Conservation (phyloP, 352 stramenopile genomes). For the Saprolegnia diclina region DNA sequence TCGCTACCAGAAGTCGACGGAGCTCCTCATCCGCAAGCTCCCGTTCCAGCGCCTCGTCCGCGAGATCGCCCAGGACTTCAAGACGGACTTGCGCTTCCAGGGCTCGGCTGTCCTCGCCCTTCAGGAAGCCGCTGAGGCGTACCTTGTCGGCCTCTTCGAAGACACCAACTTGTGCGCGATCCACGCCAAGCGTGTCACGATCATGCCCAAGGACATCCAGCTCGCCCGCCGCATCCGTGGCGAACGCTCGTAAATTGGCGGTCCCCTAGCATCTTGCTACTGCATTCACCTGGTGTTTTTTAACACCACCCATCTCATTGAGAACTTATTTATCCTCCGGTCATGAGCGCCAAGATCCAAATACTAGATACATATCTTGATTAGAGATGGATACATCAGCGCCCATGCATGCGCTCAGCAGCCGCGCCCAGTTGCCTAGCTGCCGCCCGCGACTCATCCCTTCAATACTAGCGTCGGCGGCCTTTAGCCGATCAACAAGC, state of each 20-base stretch:
- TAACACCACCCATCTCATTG: conserved; percentile 29
- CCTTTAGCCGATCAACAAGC: too few species aligned
- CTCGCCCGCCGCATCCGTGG: conserved; percentile 28
- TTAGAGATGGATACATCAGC: too few species aligned
- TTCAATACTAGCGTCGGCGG: too few species aligned
- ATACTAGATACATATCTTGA: neutral
- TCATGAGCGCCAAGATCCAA: neutral
- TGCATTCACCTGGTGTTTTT: conserved; percentile 30
- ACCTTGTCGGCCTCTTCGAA: conserved; percentile 63
- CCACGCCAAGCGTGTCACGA: conserved; percentile 91
- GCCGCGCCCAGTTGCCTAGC: too few species aligned
- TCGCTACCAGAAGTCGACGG: conserved; percentile 84
- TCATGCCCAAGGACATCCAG: conserved; percentile 82
- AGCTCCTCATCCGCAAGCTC: conserved; percentile 79
- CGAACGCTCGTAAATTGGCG: conserved; percentile 26
- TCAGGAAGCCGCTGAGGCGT: conserved; percentile 31
- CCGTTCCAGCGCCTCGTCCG: conserved; percentile 72
- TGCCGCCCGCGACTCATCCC: too few species aligned
- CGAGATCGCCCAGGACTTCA: conserved; percentile 77
- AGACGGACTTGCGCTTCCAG: conserved; percentile 74
- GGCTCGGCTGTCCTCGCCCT: conserved; percentile 43
- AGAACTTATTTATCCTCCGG: conserved; percentile 14
- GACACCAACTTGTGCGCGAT: conserved; percentile 93
- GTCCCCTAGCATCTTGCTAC: neutral
- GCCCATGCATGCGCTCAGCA: too few species aligned